Percentiles rank a stretch among this genome's conserved stretches.
Evolutionary conservation across 805 yeast genomes (phyloP).

Genomic region (Maudiozyma barnettii): DNA sequence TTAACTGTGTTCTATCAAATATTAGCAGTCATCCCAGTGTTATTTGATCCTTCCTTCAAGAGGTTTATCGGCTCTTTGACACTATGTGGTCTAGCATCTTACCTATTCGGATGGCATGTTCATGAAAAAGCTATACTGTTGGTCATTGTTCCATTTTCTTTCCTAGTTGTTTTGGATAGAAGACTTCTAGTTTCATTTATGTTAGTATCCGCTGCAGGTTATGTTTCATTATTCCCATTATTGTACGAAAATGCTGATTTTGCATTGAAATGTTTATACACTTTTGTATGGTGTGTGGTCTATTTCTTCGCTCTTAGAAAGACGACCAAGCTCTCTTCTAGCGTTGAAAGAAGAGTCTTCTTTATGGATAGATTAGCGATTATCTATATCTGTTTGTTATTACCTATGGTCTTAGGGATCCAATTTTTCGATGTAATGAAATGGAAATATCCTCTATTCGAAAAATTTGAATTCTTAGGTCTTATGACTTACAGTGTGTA

Average conservation of each 20-base stretch:
- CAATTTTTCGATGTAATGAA: constrained; percentile 48
- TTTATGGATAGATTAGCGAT: constrained; percentile 62
- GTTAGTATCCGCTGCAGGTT: constrained; percentile 68
- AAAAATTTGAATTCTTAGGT: constrained; percentile 60
- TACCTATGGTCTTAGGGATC: constrained; percentile 48
- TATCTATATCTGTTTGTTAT: constrained; percentile 55
- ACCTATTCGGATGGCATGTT: constrained; percentile 96
- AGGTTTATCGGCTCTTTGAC: constrained; percentile 79
- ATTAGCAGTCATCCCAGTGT: constrained; percentile 62
- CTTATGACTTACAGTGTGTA: constrained; percentile 79
- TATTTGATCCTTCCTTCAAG: constrained; percentile 62
- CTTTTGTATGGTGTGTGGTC: constrained; percentile 77
- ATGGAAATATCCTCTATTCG: constrained; percentile 41
- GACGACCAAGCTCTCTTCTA: constrained; percentile 41
- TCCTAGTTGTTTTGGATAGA: constrained; percentile 61
- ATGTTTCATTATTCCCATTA: constrained; percentile 81
- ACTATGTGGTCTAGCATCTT: constrained; percentile 83
- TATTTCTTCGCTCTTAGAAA: constrained; percentile 65
- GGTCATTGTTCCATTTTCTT: constrained; percentile 78
- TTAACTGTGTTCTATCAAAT: constrained; percentile 79
- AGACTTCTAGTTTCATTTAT: constrained; percentile 64
- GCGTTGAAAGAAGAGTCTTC: constrained; percentile 41
- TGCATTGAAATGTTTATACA: constrained; percentile 63
- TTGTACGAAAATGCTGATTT: constrained; percentile 73
- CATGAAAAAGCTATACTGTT: constrained; percentile 95